phyloP scores from a whole-genome alignment of 257 asterid genomes.

The Marsdenia floribunda region DNA sequence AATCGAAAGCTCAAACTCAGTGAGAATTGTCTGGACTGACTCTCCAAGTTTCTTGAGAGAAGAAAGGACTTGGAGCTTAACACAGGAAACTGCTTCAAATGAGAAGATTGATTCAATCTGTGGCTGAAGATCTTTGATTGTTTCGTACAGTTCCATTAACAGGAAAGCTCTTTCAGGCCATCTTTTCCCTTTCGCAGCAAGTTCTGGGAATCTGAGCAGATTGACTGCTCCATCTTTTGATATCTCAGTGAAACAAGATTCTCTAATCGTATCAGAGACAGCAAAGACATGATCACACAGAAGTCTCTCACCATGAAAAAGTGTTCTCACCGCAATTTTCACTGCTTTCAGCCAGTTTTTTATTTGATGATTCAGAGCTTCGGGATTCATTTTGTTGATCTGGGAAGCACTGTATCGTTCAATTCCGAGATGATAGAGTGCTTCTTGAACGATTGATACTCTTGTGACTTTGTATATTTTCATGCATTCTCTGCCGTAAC shows the following conservation, averaged over 20 bases:
- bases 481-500: conserved; percentile 59
- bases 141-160: conserved; percentile 40
- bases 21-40: conserved; percentile 31
- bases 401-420: conserved; percentile 30
- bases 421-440: conserved; percentile 44
- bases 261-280: conserved; percentile 39
- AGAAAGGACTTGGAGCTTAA: conserved; percentile 49
- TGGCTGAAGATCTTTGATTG: conserved; percentile 42
- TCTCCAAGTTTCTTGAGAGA: conserved; percentile 40
- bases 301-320: conserved; percentile 50
- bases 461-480: conserved; percentile 43
- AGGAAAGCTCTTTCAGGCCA: conserved; percentile 35
- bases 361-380: conserved; percentile 33
- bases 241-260: conserved; percentile 46
- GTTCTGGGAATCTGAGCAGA: conserved; percentile 54
- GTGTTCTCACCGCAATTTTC: conserved; percentile 37
- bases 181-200: conserved; percentile 40
- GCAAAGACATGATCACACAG: conserved; percentile 58
- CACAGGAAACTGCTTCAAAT: conserved; percentile 34
- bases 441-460: conserved; percentile 53
- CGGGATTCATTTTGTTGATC: conserved; percentile 35
- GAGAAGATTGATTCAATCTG: conserved; percentile 56
- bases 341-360: conserved; percentile 44
- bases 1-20: conserved; percentile 46
- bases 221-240: conserved; percentile 42